These are phyloP conservation scores for Ogataea ganodermae DNA, from an alignment of 805 yeast species.

Conservation along the genomic window DNA sequence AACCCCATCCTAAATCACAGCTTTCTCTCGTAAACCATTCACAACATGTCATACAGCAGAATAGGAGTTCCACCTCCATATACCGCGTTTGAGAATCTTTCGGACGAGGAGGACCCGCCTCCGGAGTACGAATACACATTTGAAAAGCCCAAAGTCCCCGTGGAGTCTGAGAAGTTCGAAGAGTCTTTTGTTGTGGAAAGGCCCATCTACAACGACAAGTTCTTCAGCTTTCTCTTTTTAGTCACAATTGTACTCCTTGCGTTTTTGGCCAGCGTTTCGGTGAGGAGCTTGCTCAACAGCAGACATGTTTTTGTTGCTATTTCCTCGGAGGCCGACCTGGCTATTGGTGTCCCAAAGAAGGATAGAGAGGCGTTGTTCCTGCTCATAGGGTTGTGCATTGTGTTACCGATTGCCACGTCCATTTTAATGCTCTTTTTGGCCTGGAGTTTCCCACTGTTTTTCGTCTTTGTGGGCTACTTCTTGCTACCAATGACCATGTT, in stretches of 20 bases:
- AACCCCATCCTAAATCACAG: neutral
- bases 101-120: constrained; percentile 26
- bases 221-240: constrained; percentile 56
- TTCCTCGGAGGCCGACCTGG: constrained; percentile 2
- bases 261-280: constrained; percentile 14
- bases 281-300: constrained; percentile 14
- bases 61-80: constrained; percentile 23
- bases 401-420: constrained; percentile 28
- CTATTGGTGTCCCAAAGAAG: constrained; percentile 4
- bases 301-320: constrained; percentile 6
- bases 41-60: constrained; percentile 9
- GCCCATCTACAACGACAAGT: constrained; percentile 72
- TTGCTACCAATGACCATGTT: constrained; percentile 31
- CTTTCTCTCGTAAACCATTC: neutral
- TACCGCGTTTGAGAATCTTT: constrained; percentile 17
- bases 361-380: constrained; percentile 10
- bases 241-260: constrained; percentile 24
- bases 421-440: constrained; percentile 25
- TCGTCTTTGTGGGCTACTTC: constrained; percentile 32
- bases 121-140: constrained; percentile 33
- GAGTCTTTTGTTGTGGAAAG: constrained; percentile 65
- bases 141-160: constrained; percentile 35
- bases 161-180: constrained; percentile 49
- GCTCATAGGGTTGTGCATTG: constrained; percentile 17
- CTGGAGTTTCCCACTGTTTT: constrained; percentile 31